Evolutionary conservation across 306 rosid genomes (phyloP).

Genomic region (Vigna reflexopilosa): DNA sequence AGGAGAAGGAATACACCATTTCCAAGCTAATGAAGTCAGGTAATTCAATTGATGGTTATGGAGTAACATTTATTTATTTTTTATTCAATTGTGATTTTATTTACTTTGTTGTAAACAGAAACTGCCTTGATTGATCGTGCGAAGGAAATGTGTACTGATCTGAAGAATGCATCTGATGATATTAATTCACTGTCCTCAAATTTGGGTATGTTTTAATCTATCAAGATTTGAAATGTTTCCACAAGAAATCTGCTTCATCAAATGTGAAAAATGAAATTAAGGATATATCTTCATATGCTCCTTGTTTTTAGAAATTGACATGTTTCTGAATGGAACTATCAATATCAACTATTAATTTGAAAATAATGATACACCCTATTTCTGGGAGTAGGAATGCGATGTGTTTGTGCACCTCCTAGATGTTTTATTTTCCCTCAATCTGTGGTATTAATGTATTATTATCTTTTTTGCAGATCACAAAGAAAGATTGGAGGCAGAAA

Average conservation of each 20-base stretch:
- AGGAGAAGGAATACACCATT: slow-evolving; percentile 77
- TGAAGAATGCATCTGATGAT: slow-evolving; percentile 79
- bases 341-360: background rate
- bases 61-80: slow-evolving; percentile 1
- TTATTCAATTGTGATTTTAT: slow-evolving; percentile 35
- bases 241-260: slow-evolving; percentile 24
- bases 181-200: slow-evolving; percentile 62
- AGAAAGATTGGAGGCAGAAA: slow-evolving; percentile 75
- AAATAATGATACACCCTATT: background rate
- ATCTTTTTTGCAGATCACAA: slow-evolving; percentile 62
- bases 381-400: background rate
- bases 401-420: background rate
- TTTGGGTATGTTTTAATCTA: slow-evolving; percentile 63
- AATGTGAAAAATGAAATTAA: slow-evolving; percentile 18
- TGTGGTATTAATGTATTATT: slow-evolving; percentile 3
- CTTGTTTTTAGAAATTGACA: background rate
- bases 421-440: slow-evolving; percentile 28
- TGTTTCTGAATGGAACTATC: background rate
- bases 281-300: background rate
- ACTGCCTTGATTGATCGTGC: slow-evolving; percentile 76
- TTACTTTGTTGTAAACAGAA: slow-evolving; percentile 58
- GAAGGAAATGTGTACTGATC: slow-evolving; percentile 70
- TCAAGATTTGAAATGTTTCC: background rate
- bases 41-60: slow-evolving; percentile 36
- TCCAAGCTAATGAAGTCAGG: slow-evolving; percentile 82